A percentile compares a stretch with the other conserved stretches of the same genome.
Conservation (phyloP, 768 basidiomycete genomes). For the Boletus patriciae region DNA sequence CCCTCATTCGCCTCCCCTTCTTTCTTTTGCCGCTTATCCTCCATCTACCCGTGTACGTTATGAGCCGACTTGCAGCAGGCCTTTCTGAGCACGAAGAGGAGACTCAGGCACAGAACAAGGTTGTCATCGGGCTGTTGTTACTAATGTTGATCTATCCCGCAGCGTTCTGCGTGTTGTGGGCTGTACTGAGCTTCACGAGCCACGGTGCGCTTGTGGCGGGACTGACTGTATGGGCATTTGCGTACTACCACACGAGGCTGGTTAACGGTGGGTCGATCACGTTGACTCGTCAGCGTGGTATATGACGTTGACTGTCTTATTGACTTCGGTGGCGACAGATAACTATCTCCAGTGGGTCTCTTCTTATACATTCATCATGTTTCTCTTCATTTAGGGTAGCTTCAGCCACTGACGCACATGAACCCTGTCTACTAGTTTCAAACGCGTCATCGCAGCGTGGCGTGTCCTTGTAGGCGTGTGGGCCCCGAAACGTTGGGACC, state of each 20-base stretch:
- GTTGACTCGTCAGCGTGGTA: constrained; percentile 19
- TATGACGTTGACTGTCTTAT: constrained; percentile 20
- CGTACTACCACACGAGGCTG: constrained; percentile 80
- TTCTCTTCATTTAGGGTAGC: constrained; percentile 12
- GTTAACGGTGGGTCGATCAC: constrained; percentile 69
- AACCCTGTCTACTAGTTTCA: constrained; percentile 51
- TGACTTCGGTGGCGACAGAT: constrained; percentile 38
- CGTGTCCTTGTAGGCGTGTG: constrained; percentile 94
- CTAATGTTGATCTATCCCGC: constrained; percentile 74
- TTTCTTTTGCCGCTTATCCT: constrained; percentile 84
- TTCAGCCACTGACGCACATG: constrained; percentile 21
- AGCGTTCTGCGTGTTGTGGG: constrained; percentile 87
- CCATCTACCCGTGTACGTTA: constrained; percentile 81
- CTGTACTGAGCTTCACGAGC: constrained; percentile 72
- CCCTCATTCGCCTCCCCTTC: constrained; percentile 77
- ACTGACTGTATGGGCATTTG: constrained; percentile 70
- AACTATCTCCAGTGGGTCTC: constrained; percentile 73
- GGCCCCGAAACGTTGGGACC: constrained; percentile 82
- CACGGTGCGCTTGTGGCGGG: constrained; percentile 73
- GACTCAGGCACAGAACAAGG: constrained; percentile 95
- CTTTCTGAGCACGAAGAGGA: constrained; percentile 87
- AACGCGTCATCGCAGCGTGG: constrained; percentile 92
- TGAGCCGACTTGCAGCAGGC: constrained; percentile 72
- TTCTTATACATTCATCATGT: constrained; percentile 1
- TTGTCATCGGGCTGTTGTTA: constrained; percentile 80